phyloP scores from a whole-genome alignment of 169 alveolate species.

The Plasmodium ovale region DNA sequence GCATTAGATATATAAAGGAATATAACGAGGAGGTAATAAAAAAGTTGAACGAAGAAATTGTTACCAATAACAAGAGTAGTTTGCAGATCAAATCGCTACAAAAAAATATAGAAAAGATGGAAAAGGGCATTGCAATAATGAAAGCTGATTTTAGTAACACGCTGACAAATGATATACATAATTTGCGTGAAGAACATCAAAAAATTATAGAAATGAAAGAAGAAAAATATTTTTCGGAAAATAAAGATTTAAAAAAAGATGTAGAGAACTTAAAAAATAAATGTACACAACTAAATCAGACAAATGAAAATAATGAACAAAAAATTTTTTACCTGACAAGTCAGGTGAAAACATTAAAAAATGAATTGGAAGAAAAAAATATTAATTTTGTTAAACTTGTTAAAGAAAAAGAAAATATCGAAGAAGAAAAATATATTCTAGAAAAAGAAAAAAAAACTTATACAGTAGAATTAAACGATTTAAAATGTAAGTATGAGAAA shows the following conservation, averaged over 20 bases:
- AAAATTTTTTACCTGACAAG: constrained; percentile 24
- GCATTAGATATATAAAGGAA: constrained; percentile 39
- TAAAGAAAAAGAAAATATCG: constrained; percentile 68
- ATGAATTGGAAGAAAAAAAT: constrained; percentile 67
- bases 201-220: constrained; percentile 27
- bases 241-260: constrained; percentile 49
- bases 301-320: constrained; percentile 48
- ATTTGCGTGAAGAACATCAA: constrained; percentile 38
- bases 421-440: constrained; percentile 20
- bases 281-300: constrained; percentile 21
- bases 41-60: constrained; percentile 57
- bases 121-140: constrained; percentile 23
- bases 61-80: constrained; percentile 33
- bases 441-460: constrained; percentile 41
- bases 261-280: constrained; percentile 43
- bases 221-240: constrained; percentile 36
- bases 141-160: constrained; percentile 38
- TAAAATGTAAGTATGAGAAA: constrained; percentile 57
- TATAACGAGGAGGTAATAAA: constrained; percentile 39
- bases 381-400: constrained; percentile 24
- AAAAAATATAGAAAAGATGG: constrained; percentile 75
- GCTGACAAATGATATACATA: constrained; percentile 37
- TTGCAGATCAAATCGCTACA: constrained; percentile 40
- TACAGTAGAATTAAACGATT: constrained; percentile 45
- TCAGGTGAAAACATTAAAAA: constrained; percentile 45